Evolutionary conservation across 2,329 filamentous ascomycete species (phyloP).

Genomic region (Mycogone perniciosa): DNA sequence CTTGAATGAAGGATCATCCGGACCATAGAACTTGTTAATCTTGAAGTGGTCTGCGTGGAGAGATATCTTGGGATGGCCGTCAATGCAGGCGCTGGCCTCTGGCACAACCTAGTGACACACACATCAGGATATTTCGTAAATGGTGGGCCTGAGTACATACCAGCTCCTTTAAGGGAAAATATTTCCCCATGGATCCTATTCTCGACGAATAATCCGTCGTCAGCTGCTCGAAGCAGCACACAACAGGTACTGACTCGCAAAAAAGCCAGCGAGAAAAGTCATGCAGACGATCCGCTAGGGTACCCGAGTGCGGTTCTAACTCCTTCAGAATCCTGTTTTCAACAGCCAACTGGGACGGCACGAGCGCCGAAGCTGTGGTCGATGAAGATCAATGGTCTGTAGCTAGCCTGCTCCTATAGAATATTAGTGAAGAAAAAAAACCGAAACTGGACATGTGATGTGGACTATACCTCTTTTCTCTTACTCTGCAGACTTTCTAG

Average conservation of each 20-base stretch:
- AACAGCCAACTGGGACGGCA: neutral
- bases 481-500: neutral
- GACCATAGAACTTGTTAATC: slow-evolving; percentile 12
- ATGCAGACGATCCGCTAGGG: slow-evolving; percentile 11
- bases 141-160: neutral
- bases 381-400: slow-evolving; percentile 11
- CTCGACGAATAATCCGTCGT: slow-evolving; percentile 9
- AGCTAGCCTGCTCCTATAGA: neutral
- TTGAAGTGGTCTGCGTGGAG: slow-evolving; percentile 12
- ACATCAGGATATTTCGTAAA: neutral
- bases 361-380: slow-evolving; percentile 8
- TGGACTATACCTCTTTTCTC: neutral
- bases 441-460: neutral
- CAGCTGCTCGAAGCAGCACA: slow-evolving; percentile 12
- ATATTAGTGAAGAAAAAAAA: neutral
- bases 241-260: slow-evolving; percentile 6
- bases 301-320: slow-evolving; percentile 6
- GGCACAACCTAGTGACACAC: slow-evolving; percentile 7
- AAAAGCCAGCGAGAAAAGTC: slow-evolving; percentile 13
- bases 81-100: slow-evolving; percentile 12
- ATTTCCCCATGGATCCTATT: neutral
- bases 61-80: slow-evolving; percentile 10
- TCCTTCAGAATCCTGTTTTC: slow-evolving; percentile 8
- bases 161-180: neutral
- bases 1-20: slow-evolving; percentile 12